phyloP scores from a whole-genome alignment of 768 basidiomycete species.

The Leccinum arenicola region DNA sequence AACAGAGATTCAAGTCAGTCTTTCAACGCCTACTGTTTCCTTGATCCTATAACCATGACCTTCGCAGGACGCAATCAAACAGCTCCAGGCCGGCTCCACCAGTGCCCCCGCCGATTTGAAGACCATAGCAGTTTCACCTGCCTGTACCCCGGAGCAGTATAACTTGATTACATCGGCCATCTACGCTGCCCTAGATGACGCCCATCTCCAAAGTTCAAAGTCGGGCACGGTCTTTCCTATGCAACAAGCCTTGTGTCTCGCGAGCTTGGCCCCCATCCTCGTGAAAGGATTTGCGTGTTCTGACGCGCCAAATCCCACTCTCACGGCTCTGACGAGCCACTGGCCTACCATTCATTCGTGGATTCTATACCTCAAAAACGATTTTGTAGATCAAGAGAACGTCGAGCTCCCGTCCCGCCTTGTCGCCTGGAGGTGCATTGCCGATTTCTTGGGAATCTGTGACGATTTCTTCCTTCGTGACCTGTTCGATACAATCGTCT shows the following conservation, averaged over 20 bases:
- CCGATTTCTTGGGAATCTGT: constrained; percentile 23
- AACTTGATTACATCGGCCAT: constrained; percentile 18
- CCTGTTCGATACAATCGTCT: constrained; percentile 16
- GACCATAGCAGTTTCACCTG: constrained; percentile 18
- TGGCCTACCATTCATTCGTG: constrained; percentile 22
- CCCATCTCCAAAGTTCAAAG: constrained; percentile 18
- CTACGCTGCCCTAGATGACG: constrained; percentile 17
- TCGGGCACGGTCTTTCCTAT: constrained; percentile 10
- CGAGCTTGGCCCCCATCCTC: constrained; percentile 15
- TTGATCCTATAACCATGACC: not conserved
- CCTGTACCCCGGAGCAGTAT: constrained; percentile 20
- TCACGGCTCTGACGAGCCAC: constrained; percentile 9
- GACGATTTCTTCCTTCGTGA: constrained; percentile 12
- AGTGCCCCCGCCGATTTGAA: constrained; percentile 16
- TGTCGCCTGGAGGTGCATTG: constrained; percentile 17
- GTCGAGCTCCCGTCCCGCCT: constrained; percentile 22
- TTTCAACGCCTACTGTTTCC: not conserved
- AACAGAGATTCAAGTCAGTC: constrained; percentile 18
- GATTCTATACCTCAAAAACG: constrained; percentile 25
- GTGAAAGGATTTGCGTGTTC: constrained; percentile 1
- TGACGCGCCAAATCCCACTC: not conserved
- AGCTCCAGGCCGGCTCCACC: constrained; percentile 24
- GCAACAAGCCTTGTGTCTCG: constrained; percentile 22
- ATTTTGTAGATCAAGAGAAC: constrained; percentile 21
- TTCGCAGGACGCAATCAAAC: constrained; percentile 17